Base-by-base conservation (phyloP, 208 protist species). In the Crithidia acanthocephali region DNA sequence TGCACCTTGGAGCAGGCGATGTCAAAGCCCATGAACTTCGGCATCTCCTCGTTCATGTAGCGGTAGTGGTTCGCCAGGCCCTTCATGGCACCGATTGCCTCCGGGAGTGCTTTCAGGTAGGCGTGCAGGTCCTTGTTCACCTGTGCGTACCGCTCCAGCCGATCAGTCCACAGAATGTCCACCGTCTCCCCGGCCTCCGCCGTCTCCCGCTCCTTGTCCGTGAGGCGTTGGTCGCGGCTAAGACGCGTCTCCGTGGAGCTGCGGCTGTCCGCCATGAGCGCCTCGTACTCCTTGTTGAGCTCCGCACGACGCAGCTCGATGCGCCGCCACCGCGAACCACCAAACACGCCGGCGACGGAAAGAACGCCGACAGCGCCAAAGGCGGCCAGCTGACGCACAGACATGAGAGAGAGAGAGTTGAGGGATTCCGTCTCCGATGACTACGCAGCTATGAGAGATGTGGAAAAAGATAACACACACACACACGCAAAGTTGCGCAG, bases 1-100 rank as follows among this genome's bases (percentile, higher is more conserved):
- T 96, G 91, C 48, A 96, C 75, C 66, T 93, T 94, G 20, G 74
- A 81, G 62, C 86, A 92, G 1, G 88, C 83, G 9, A 96, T 81
- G 64, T 96, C 91, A 61, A 94, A 96, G 30, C 76, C 77, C 40
- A 91, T 61, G 62, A 93, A 96, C 68, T 85, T 81, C 0, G 79
- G 80, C 86, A 93, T 89, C 73, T 93, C 83, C 33, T 77, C 79
- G 0, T 66, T 59, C 88, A 96, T 93, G 84, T 94, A 93, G 35
- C 79, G 76, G 64, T 94, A 96, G 79, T 94, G 91, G 56, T 86
- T 92, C 16, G 81, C 83, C 10, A 94, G 56, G 2, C 88, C 88
- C 45, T 90, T 86, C 30, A 94, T 63, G 1, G 70, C 79, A 0
- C 88, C 88, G 45, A 94, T 61, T 2, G 85, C 86, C 71, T 96